phyloP scores from a whole-genome alignment of 2,329 filamentous ascomycete species.

The Arthrinium puccinioides region DNA sequence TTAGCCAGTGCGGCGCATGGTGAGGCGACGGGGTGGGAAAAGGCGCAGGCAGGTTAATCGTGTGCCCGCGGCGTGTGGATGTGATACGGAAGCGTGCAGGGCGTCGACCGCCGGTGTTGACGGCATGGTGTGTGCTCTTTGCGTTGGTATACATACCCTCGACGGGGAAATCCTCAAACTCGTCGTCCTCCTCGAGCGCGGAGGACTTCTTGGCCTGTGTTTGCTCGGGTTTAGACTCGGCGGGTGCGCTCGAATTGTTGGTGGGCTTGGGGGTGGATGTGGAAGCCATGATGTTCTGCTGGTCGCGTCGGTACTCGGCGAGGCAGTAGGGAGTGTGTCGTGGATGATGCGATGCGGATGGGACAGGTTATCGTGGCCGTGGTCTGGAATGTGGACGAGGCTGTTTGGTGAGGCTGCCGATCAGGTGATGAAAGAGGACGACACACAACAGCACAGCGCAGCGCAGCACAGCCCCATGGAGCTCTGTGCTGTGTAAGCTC shows the following conservation, averaged over 20 bases:
- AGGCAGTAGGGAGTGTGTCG: too few relatives aligned
- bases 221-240: slow-evolving; percentile 24
- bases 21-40: background rate
- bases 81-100: background rate
- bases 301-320: background rate
- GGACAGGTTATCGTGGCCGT: too few relatives aligned
- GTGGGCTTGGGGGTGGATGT: slow-evolving; percentile 23
- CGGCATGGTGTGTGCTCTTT: too few relatives aligned
- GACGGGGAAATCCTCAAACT: slow-evolving; percentile 97
- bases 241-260: slow-evolving; percentile 30
- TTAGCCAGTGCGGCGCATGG: background rate
- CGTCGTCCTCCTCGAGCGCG: slow-evolving; percentile 87
- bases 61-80: background rate
- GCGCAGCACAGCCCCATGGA: too few relatives aligned
- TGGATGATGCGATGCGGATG: too few relatives aligned
- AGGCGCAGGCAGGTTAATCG: background rate
- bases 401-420: too few relatives aligned
- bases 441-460: too few relatives aligned
- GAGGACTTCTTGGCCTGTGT: slow-evolving; percentile 15
- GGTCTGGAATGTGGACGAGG: too few relatives aligned
- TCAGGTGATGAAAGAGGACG: too few relatives aligned
- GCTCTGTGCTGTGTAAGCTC: too few relatives aligned
- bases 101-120: background rate
- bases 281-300: slow-evolving; percentile 23
- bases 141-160: slow-evolving; percentile 79